These are phyloP conservation scores for Aechmea fasciata DNA, from an alignment of 176 grass and related monocot species.

Conservation along the genomic window DNA sequence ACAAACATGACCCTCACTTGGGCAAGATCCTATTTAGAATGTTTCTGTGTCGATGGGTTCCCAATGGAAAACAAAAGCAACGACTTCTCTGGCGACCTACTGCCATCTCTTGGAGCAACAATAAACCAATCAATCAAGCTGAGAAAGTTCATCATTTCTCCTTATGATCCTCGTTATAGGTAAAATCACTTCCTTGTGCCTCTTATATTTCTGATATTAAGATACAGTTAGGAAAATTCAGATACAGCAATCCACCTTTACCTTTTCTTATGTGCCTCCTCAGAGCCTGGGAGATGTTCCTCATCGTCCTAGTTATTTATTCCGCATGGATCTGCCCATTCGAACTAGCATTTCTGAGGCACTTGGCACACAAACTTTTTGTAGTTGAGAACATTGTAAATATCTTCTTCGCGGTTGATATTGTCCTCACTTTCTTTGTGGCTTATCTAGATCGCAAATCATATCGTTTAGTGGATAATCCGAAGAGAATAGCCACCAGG, in stretches of 20 bases:
- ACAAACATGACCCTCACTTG: constrained; percentile 1
- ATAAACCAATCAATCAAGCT: constrained; percentile 58
- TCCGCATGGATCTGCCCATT: constrained; percentile 83
- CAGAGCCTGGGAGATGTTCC: constrained; percentile 66
- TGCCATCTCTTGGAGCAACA: constrained; percentile 76
- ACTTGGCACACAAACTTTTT: constrained; percentile 38
- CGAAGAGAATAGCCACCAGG: constrained; percentile 75
- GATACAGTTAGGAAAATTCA: constrained; percentile 4
- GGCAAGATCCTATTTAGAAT: constrained; percentile 7
- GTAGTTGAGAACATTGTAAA: constrained; percentile 55
- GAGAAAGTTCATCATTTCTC: constrained; percentile 63
- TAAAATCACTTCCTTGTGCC: constrained; percentile 27
- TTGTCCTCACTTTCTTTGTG: constrained; percentile 89
- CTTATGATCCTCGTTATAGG: constrained; percentile 72
- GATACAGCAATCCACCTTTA: constrained; percentile 15
- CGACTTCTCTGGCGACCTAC: constrained; percentile 45
- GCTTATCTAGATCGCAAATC: constrained; percentile 72
- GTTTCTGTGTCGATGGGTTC: constrained; percentile 1
- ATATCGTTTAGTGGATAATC: constrained; percentile 63
- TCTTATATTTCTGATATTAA: constrained; percentile 4
- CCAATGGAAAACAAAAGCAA: constrained; percentile 32
- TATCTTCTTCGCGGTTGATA: constrained; percentile 80
- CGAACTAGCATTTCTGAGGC: constrained; percentile 62
- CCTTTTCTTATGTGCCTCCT: constrained; percentile 20
- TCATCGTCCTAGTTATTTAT: constrained; percentile 68